These are phyloP conservation scores for Ogataea salicorniae DNA, from an alignment of 805 yeast genomes.

Conservation along the genomic window DNA sequence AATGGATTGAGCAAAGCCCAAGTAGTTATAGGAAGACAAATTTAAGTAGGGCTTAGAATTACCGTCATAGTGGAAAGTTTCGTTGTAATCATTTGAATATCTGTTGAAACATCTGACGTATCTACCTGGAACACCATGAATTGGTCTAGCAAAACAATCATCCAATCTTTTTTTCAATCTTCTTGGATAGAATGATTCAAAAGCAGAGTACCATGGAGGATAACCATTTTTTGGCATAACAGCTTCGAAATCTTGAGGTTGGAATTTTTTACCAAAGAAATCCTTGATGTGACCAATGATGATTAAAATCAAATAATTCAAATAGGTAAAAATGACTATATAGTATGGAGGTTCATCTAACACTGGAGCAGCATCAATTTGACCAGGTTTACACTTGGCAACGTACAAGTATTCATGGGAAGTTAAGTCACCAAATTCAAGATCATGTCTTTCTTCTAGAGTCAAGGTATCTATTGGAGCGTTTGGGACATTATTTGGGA, in stretches of 20 bases:
- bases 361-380: conserved; percentile 55
- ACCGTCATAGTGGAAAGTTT: conserved; percentile 70
- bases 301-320: conserved; percentile 78
- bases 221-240: conserved; percentile 78
- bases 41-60: conserved; percentile 73
- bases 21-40: conserved; percentile 84
- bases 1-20: conserved; percentile 94
- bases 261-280: conserved; percentile 73
- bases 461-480: conserved; percentile 28
- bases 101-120: conserved; percentile 79
- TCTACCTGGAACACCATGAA: conserved; percentile 98
- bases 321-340: conserved; percentile 73
- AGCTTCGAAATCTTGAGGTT: conserved; percentile 58
- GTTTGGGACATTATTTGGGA: conserved; percentile 24
- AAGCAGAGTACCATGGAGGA: conserved; percentile 93
- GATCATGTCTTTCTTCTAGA: conserved; percentile 39
- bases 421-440: conserved; percentile 70
- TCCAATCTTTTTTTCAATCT: conserved; percentile 86
- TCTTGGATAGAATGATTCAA: conserved; percentile 90
- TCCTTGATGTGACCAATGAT: conserved; percentile 89
- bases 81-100: conserved; percentile 57
- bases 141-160: conserved; percentile 93
- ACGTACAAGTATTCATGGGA: conserved; percentile 60
- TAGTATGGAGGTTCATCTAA: conserved; percentile 84
- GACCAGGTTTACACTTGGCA: conserved; percentile 52